These are phyloP conservation scores for Grosmannia penicillata DNA, from an alignment of 2,329 filamentous ascomycete genomes.

Conservation along the genomic window DNA sequence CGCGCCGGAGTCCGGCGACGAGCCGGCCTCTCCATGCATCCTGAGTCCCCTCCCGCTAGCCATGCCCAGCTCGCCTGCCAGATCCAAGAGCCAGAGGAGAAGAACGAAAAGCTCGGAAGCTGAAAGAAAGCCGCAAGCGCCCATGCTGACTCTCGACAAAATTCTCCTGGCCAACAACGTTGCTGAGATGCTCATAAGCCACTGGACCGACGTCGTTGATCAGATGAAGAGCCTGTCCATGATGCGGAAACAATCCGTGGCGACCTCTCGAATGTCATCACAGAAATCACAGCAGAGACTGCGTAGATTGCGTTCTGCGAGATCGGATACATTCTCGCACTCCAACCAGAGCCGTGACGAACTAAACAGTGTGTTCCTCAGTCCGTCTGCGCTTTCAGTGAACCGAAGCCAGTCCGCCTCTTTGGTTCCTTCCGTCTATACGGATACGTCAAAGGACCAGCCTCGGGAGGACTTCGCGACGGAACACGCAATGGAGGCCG, in stretches of 20 bases:
- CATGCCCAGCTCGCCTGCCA: conserved; percentile 25
- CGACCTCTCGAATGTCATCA: background rate
- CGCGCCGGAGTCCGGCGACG: conserved; percentile 26
- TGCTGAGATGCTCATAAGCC: conserved; percentile 48
- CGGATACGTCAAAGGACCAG: too few relatives aligned
- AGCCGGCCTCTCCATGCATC: conserved; percentile 17
- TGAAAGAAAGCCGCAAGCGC: conserved; percentile 9
- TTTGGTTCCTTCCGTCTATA: too few relatives aligned
- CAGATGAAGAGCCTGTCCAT: conserved; percentile 38
- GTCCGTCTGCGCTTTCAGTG: too few relatives aligned
- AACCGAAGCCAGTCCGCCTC: too few relatives aligned
- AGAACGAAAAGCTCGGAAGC: conserved; percentile 7
- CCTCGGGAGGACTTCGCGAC: too few relatives aligned
- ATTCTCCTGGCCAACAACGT: conserved; percentile 42
- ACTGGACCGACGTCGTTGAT: conserved; percentile 49
- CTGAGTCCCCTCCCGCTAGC: conserved; percentile 17
- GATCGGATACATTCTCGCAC: too few relatives aligned
- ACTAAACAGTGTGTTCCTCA: too few relatives aligned
- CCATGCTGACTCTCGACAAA: conserved; percentile 32
- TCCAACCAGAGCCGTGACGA: too few relatives aligned
- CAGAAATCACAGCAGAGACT: background rate
- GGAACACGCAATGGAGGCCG: too few relatives aligned
- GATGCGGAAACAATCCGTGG: conserved; percentile 11
- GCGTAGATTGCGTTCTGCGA: conserved; percentile 7
- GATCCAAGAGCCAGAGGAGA: conserved; percentile 26